These are phyloP conservation scores for Chaetomium strumarium DNA, from an alignment of 2,329 filamentous ascomycete species.

Conservation along the genomic window DNA sequence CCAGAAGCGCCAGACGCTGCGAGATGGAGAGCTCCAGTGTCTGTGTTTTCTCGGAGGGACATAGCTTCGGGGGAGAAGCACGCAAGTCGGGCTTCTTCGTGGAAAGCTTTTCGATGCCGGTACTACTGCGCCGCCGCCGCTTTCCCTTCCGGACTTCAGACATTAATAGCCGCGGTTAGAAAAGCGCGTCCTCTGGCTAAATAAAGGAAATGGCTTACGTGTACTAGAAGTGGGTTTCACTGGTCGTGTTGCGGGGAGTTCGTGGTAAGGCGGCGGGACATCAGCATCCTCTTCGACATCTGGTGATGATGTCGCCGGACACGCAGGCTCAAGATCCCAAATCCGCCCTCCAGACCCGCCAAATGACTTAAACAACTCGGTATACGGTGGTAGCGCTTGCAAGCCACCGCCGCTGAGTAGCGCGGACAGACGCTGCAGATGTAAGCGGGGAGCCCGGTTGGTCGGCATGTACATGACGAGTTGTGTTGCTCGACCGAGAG, in stretches of 20 bases:
- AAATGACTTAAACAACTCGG: conserved; percentile 1
- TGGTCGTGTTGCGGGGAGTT: not conserved
- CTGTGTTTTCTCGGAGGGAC: conserved; percentile 2
- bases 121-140: conserved; percentile 1
- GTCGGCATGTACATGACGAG: conserved; percentile 5
- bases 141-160: conserved; percentile 2
- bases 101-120: not conserved
- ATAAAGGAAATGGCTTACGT: not conserved
- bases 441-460: not conserved
- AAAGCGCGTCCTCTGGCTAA: not conserved
- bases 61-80: not conserved
- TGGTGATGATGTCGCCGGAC: not conserved
- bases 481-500: conserved; percentile 2
- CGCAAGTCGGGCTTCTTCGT: conserved; percentile 3
- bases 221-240: not conserved
- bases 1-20: conserved; percentile 8
- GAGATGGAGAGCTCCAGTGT: conserved; percentile 2
- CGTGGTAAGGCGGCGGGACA: conserved; percentile 2
- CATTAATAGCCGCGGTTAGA: not conserved
- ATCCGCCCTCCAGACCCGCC: conserved; percentile 1
- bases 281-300: not conserved
- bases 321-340: conserved; percentile 1
- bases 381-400: conserved; percentile 2
- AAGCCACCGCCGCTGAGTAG: conserved; percentile 1
- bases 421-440: conserved; percentile 3